Evolutionary conservation across 176 grass and related monocot genomes (phyloP).

Genomic region (Triticum urartu): DNA sequence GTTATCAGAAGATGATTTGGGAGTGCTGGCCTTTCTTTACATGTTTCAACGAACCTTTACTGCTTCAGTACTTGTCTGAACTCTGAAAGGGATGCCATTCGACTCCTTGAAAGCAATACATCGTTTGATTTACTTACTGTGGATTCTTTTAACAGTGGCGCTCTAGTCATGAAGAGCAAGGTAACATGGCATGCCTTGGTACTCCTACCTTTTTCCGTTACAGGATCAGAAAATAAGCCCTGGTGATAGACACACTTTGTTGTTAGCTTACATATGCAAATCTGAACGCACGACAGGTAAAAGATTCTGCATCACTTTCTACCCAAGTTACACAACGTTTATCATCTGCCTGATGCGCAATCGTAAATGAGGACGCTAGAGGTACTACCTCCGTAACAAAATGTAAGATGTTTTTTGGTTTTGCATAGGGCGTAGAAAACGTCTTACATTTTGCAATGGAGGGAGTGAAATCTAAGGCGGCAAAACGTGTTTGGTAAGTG

Average conservation of each 20-base stretch:
- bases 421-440: no score
- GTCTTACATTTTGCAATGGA: no score
- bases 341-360: background rate
- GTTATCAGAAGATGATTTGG: conserved; percentile 90
- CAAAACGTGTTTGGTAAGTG: background rate
- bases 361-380: background rate
- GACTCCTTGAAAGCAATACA: background rate
- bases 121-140: background rate
- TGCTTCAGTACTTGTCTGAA: background rate
- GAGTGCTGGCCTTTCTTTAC: conserved; percentile 29
- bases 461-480: background rate
- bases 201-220: background rate
- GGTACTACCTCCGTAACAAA: no score
- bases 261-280: background rate
- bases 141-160: no score
- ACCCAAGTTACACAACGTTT: background rate
- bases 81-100: no score
- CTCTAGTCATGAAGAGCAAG: no score
- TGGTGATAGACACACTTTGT: background rate
- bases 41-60: conserved; percentile 11
- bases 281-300: background rate
- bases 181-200: no score
- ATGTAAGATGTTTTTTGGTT: no score
- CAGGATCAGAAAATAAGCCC: background rate
- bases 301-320: background rate